A percentile compares a stretch with the other conserved stretches of the same genome.
Evolutionary conservation across 331 rosid genomes (phyloP).

Genomic region (Spiraea crenata): DNA sequence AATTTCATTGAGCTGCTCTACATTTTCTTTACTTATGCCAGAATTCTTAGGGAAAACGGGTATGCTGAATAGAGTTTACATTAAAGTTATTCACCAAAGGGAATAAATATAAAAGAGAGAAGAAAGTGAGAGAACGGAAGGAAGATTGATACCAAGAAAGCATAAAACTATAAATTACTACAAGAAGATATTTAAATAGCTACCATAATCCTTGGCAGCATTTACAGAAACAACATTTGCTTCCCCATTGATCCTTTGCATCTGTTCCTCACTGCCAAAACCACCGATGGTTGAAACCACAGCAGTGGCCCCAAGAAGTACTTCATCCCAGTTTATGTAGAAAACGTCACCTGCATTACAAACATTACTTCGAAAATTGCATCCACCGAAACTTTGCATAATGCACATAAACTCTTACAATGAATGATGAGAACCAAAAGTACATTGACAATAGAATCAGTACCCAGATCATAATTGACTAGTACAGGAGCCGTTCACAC

Average conservation of each 20-base stretch:
- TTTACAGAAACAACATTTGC: slow-evolving; percentile 88
- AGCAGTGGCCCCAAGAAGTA: slow-evolving; percentile 86
- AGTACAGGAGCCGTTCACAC: too few relatives aligned
- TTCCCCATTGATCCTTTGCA: slow-evolving; percentile 84
- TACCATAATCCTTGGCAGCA: slow-evolving; percentile 92
- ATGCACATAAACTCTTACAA: background rate
- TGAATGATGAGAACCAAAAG: too few relatives aligned
- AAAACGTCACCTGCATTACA: slow-evolving; percentile 80
- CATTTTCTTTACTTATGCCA: background rate
- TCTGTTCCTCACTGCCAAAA: slow-evolving; percentile 84
- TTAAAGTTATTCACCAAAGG: background rate
- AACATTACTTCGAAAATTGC: slow-evolving; percentile 20
- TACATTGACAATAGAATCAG: too few relatives aligned
- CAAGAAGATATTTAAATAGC: slow-evolving; percentile 30
- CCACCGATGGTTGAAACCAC: slow-evolving; percentile 97
- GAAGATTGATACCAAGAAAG: background rate
- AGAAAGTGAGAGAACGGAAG: background rate
- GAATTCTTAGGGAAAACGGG: background rate
- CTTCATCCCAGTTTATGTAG: slow-evolving; percentile 93
- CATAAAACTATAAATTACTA: slow-evolving; percentile 13
- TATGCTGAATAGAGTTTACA: background rate
- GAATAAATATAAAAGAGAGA: background rate
- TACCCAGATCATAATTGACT: too few relatives aligned
- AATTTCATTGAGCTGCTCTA: background rate
- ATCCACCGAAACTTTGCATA: background rate